Evolutionary conservation across 2,329 filamentous ascomycete genomes (phyloP).

Genomic region (Parastagonospora nodorum): DNA sequence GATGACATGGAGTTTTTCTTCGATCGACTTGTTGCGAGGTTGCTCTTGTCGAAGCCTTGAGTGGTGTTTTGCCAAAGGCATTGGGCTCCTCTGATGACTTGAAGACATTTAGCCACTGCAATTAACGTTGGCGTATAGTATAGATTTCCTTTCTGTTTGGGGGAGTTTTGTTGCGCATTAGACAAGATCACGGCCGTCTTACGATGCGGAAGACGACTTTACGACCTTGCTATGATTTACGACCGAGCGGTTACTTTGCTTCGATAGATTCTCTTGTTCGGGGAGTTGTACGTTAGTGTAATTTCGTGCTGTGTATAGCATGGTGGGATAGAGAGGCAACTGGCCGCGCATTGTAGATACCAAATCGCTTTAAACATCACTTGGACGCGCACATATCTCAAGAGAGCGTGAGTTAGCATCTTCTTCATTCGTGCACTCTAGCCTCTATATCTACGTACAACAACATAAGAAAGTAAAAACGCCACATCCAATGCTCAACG

Average conservation of each 20-base stretch:
- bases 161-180: slow-evolving; percentile 1
- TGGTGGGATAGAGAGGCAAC: no score
- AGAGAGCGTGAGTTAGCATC: no score
- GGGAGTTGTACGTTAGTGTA: neutral
- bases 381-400: no score
- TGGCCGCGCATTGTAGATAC: no score
- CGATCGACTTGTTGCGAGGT: slow-evolving; percentile 42
- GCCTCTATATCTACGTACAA: neutral
- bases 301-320: neutral
- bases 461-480: neutral
- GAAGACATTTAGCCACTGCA: no score
- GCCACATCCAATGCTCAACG: slow-evolving; percentile 6
- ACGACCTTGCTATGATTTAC: slow-evolving; percentile 6
- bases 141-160: neutral
- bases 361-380: no score
- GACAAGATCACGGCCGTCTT: slow-evolving; percentile 3
- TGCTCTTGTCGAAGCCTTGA: slow-evolving; percentile 30
- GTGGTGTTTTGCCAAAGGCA: neutral
- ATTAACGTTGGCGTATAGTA: no score
- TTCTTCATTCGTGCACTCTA: neutral
- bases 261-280: slow-evolving; percentile 1
- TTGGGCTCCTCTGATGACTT: no score
- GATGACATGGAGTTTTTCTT: slow-evolving; percentile 46
- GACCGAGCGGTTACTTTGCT: neutral
- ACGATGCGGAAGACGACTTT: neutral